These are phyloP conservation scores for Nemania bipapillata DNA, from an alignment of 2,329 filamentous ascomycete species.

Conservation along the genomic window DNA sequence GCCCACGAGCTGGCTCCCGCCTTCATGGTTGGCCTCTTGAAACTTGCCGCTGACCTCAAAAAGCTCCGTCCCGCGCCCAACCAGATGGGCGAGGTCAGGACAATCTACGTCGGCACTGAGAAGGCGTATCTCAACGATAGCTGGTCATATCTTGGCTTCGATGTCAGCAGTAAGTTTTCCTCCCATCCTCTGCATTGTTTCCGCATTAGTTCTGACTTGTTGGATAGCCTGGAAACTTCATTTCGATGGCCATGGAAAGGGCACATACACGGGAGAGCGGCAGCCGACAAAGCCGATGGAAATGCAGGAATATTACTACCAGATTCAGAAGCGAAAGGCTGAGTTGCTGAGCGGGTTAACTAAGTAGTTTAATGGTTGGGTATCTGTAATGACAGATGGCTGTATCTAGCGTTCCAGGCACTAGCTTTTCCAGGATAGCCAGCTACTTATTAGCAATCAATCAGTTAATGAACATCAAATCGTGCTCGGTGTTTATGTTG, in stretches of 20 bases:
- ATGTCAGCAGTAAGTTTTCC: slow-evolving; percentile 58
- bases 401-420: not conserved
- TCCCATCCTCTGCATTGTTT: not conserved
- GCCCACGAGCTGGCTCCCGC: slow-evolving; percentile 56
- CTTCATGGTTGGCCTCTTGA: slow-evolving; percentile 57
- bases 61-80: slow-evolving; percentile 59
- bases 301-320: slow-evolving; percentile 53
- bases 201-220: slow-evolving; percentile 43
- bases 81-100: slow-evolving; percentile 59
- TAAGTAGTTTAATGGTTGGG: not conserved
- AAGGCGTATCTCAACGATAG: slow-evolving; percentile 61
- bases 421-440: not conserved
- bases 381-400: not conserved
- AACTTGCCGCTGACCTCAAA: slow-evolving; percentile 57
- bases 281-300: slow-evolving; percentile 38
- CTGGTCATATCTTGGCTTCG: slow-evolving; percentile 59
- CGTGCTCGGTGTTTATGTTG: not conserved
- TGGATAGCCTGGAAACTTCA: slow-evolving; percentile 54
- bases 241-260: slow-evolving; percentile 55
- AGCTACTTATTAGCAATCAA: not conserved
- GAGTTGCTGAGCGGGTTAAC: slow-evolving; percentile 35
- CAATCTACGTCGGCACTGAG: slow-evolving; percentile 54
- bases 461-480: not conserved
- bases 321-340: slow-evolving; percentile 52
- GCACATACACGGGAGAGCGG: slow-evolving; percentile 50